phyloP scores from a whole-genome alignment of 129 eudicot species.

The Ambrosia artemisiifolia region DNA sequence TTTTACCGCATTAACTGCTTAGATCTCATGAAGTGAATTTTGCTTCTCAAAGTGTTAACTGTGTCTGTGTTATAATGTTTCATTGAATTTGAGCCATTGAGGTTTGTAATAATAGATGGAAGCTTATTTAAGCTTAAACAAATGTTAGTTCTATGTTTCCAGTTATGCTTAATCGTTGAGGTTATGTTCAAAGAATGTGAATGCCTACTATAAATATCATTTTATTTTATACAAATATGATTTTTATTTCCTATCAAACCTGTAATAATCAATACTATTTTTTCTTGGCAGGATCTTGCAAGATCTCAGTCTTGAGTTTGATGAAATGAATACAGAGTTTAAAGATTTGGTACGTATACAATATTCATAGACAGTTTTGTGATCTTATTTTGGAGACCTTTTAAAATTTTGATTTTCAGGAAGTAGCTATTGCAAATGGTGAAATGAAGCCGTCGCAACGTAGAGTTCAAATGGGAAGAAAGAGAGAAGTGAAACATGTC shows the following conservation, averaged over 20 bases:
- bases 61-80: background rate
- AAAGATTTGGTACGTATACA: constrained; percentile 66
- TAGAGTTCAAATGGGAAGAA: constrained; percentile 64
- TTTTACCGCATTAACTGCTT: too few relatives aligned
- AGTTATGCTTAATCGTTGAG: background rate
- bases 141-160: background rate
- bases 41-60: background rate
- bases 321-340: constrained; percentile 52
- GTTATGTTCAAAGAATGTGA: background rate
- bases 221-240: background rate
- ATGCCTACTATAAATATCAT: background rate
- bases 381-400: constrained; percentile 1
- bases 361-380: background rate
- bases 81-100: constrained; percentile 14
- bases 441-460: constrained; percentile 55
- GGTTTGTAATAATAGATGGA: constrained; percentile 1
- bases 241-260: constrained; percentile 3
- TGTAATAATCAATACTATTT: background rate
- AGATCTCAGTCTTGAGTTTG: constrained; percentile 77
- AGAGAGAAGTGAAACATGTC: constrained; percentile 76
- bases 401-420: constrained; percentile 43
- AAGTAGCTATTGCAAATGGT: constrained; percentile 44
- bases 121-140: constrained; percentile 4
- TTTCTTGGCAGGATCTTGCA: constrained; percentile 60
- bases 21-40: constrained; percentile 1